Evolutionary conservation across 208 protist genomes (phyloP), one percentile per base, ranked within the genome.

Genomic region (Acanthamoeba lenticulata): DNA sequence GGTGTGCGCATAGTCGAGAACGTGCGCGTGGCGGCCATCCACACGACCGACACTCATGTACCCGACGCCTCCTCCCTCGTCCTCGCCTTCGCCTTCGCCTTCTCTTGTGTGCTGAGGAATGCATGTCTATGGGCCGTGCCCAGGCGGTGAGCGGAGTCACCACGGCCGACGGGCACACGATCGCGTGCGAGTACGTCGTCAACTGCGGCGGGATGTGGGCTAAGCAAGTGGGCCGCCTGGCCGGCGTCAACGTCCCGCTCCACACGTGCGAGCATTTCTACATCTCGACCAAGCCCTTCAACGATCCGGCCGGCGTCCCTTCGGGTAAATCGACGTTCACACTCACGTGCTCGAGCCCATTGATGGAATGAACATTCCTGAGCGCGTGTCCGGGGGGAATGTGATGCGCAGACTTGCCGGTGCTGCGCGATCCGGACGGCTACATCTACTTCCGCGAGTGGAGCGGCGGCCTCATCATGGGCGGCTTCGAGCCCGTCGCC

Each of bases 151-250:
- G 34, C 72, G 72, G 72, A n/a, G 72, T 81, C 34, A 42, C 34
- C 42, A 81, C 72, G 34, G 32, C 27, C 72, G 42, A 49, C 34
- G 72, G 72, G 13, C n/a, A 67, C 57, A 62, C 55, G 19, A 81
- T 81, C 42, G 27, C 27, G 38, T 49, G 38, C 38, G 42, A 81
- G 72, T 49, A 81, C 21, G 72, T 81, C 38, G 72, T 81, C 72
- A 81, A 81, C 72, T 81, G 72, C 72, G 72, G 38, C 4, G 72
- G 72, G 34, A 47, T 47, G 34, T 81, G 72, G 72, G 72, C 72
- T 29, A 42, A 47, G 42, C 34, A 81, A 36, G 42, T 81, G 11
- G 72, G 72, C 9, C 34, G 27, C 6, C 34, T 81, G 72, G 72
- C 72, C 27, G 42, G 42, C 7, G 72, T 81, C 42, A 81, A 81